Percentiles rank a stretch among this genome's conserved stretches.
phyloP scores from a whole-genome alignment of 1,139 yeast species.

The Kodamaea sp. region DNA sequence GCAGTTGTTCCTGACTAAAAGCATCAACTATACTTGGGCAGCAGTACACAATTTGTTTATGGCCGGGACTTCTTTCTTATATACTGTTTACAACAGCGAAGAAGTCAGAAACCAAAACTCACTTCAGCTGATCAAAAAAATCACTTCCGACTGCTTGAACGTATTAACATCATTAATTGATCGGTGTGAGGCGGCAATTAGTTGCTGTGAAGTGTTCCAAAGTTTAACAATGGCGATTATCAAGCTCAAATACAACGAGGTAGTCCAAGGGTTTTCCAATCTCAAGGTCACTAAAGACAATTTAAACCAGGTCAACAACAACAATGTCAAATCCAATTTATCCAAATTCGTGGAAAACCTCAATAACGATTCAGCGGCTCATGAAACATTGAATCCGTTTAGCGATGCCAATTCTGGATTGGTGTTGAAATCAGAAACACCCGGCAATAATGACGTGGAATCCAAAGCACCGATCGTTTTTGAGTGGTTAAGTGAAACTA shows the following conservation, averaged over 20 bases:
- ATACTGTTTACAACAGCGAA: slow-evolving; percentile 69
- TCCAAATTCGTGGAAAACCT: slow-evolving; percentile 35
- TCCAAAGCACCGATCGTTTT: slow-evolving; percentile 19
- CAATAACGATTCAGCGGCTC: neutral
- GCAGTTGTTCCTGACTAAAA: slow-evolving; percentile 53
- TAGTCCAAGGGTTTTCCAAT: slow-evolving; percentile 25
- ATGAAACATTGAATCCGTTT: slow-evolving; percentile 11
- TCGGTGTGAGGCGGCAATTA: slow-evolving; percentile 76
- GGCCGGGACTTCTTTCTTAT: slow-evolving; percentile 85
- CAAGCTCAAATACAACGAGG: slow-evolving; percentile 56
- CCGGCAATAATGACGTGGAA: neutral
- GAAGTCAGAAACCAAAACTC: slow-evolving; percentile 50
- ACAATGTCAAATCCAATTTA: slow-evolving; percentile 42
- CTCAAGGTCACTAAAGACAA: slow-evolving; percentile 18
- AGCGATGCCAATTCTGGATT: neutral
- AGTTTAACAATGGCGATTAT: slow-evolving; percentile 71
- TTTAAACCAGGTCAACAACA: slow-evolving; percentile 27
- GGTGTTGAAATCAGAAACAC: neutral
- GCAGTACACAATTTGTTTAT: slow-evolving; percentile 86
- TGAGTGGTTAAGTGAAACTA: slow-evolving; percentile 26
- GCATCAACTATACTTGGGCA: slow-evolving; percentile 88
- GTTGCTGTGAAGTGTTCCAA: slow-evolving; percentile 72
- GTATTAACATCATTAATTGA: slow-evolving; percentile 65
- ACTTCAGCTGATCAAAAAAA: slow-evolving; percentile 53
- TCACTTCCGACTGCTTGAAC: slow-evolving; percentile 57